Conservation (phyloP, 2,329 filamentous ascomycete species). For the Pezicula radicicola region DNA sequence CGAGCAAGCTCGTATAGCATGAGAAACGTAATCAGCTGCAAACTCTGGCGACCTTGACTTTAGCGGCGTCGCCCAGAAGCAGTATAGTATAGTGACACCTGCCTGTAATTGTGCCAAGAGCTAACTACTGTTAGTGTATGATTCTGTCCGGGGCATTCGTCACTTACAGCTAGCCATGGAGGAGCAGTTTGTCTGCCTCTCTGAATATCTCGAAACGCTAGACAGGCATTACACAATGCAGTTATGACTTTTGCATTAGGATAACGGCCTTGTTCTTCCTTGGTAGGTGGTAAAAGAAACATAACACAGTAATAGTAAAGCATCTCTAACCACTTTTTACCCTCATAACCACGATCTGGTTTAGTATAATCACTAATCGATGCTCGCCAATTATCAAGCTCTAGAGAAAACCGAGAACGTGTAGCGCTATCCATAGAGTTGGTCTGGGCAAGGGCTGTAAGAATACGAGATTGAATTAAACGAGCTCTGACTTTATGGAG, state of each 20-base stretch:
- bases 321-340: neutral
- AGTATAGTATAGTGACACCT: neutral
- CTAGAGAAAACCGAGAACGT: no score
- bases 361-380: no score
- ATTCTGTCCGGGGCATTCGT: no score
- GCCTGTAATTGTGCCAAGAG: neutral
- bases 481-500: neutral
- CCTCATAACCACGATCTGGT: no score
- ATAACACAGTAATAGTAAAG: neutral
- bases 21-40: neutral
- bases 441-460: neutral
- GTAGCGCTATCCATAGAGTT: neutral
- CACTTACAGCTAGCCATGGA: neutral
- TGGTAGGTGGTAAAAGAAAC: neutral
- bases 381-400: no score
- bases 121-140: neutral
- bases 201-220: neutral
- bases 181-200: neutral
- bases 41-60: neutral
- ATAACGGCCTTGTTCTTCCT: neutral
- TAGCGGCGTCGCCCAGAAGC: neutral
- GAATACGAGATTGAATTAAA: neutral
- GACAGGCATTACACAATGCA: neutral
- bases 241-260: neutral
- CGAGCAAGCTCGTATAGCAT: neutral